These are phyloP conservation scores for Cryoendolithus antarcticus DNA, from an alignment of 2,329 filamentous ascomycete species.

Conservation along the genomic window DNA sequence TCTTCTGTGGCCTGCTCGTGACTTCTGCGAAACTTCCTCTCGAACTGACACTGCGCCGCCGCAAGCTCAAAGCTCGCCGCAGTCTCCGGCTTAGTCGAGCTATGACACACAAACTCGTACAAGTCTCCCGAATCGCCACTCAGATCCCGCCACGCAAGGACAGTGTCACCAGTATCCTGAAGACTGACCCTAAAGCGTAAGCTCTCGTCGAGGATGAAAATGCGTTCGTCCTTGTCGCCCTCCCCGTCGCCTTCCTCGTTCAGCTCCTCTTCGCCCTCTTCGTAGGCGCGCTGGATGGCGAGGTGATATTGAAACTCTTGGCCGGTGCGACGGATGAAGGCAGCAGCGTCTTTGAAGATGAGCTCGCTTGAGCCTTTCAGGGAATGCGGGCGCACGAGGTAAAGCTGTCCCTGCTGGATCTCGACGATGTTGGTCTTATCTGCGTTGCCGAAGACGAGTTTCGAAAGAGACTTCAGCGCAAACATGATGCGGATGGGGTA, in stretches of 20 bases:
- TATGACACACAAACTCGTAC: constrained; percentile 96
- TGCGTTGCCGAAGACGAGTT: constrained; percentile 79
- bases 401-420: constrained; percentile 89
- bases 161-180: constrained; percentile 66
- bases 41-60: constrained; percentile 91
- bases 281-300: constrained; percentile 88
- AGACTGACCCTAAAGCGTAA: constrained; percentile 78
- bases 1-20: constrained; percentile 68
- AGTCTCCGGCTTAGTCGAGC: constrained; percentile 54
- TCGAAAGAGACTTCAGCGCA: constrained; percentile 34
- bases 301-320: constrained; percentile 97
- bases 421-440: constrained; percentile 91
- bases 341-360: constrained; percentile 89
- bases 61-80: constrained; percentile 70
- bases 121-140: constrained; percentile 88
- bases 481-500: constrained; percentile 16
- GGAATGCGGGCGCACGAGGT: constrained; percentile 86
- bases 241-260: constrained; percentile 71
- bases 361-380: constrained; percentile 97
- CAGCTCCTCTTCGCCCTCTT: constrained; percentile 90
- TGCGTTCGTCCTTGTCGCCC: constrained; percentile 93
- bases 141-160: constrained; percentile 88
- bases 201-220: constrained; percentile 84
- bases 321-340: constrained; percentile 80
- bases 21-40: constrained; percentile 77